Evolutionary conservation across 1,284 basidiomycete species (phyloP).

Genomic region (Mycosarcoma maydis): DNA sequence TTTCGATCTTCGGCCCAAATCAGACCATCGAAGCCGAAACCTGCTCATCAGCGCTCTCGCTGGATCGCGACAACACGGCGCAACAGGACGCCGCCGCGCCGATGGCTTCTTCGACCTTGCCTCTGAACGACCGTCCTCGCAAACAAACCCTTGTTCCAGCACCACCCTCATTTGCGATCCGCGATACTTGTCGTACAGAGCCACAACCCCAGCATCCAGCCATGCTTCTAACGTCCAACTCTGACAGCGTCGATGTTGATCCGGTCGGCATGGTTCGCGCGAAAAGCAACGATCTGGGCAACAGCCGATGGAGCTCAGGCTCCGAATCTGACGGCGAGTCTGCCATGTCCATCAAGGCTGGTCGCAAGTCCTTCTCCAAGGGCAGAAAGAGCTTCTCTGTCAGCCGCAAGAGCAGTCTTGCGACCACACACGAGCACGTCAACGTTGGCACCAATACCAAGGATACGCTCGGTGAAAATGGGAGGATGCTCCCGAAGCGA

Average conservation of each 20-base stretch:
- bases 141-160: conserved; percentile 36
- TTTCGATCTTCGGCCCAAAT: conserved; percentile 22
- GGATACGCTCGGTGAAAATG: conserved; percentile 6
- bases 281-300: conserved; percentile 16
- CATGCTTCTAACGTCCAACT: conserved; percentile 2
- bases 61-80: neutral
- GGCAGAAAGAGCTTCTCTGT: conserved; percentile 36
- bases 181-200: conserved; percentile 3
- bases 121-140: conserved; percentile 4
- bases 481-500: conserved; percentile 12
- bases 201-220: neutral
- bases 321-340: conserved; percentile 48
- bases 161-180: conserved; percentile 39
- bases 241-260: conserved; percentile 8
- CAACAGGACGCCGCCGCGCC: neutral
- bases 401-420: conserved; percentile 41
- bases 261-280: conserved; percentile 4
- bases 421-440: conserved; percentile 11
- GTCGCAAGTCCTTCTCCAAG: conserved; percentile 34
- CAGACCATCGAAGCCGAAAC: conserved; percentile 4
- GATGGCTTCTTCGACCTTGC: neutral
- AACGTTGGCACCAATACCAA: neutral
- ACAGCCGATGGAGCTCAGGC: conserved; percentile 56
- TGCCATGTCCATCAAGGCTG: conserved; percentile 18
- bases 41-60: neutral